These are phyloP conservation scores for Talaromyces wortmannii DNA, from an alignment of 495 filamentous ascomycete species.

Conservation along the genomic window DNA sequence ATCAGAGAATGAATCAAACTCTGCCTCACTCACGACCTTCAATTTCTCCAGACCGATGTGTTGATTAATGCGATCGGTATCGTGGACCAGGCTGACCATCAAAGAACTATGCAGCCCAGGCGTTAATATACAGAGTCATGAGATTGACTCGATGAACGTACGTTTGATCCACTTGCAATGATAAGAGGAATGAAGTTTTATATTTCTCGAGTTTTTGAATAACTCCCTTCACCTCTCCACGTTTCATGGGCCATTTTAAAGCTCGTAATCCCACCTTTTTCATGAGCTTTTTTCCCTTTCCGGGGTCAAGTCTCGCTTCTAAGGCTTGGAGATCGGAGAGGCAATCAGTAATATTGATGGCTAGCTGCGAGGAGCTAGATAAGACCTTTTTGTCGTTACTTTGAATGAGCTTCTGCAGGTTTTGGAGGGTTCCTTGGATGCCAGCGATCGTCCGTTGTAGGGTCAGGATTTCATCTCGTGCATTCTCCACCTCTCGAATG, in stretches of 20 bases:
- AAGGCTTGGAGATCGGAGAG: conserved; percentile 17
- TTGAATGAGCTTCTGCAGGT: conserved; percentile 13
- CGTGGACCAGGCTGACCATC: conserved; percentile 6
- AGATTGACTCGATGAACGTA: conserved; percentile 10
- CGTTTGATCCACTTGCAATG: conserved; percentile 21
- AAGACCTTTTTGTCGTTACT: conserved; percentile 8
- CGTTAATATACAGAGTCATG: conserved; percentile 10
- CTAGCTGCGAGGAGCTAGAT: conserved; percentile 13
- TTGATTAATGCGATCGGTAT: neutral
- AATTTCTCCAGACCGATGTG: neutral
- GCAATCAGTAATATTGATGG: conserved; percentile 14
- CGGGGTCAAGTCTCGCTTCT: conserved; percentile 16
- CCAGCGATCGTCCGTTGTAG: conserved; percentile 13
- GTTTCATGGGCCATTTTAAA: conserved; percentile 23
- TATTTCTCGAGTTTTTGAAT: conserved; percentile 19
- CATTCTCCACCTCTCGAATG: conserved; percentile 21
- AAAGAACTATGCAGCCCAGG: conserved; percentile 10
- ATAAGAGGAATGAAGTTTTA: conserved; percentile 20
- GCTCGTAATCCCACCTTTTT: conserved; percentile 20
- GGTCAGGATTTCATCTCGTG: conserved; percentile 14
- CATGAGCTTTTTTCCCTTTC: conserved; percentile 17
- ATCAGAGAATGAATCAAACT: neutral
- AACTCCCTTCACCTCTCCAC: conserved; percentile 15
- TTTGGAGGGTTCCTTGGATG: conserved; percentile 13
- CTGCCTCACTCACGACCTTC: conserved; percentile 1